Evolutionary conservation across 164 flowering plant species (phyloP).

Genomic region (Euptelea pleiosperma): DNA sequence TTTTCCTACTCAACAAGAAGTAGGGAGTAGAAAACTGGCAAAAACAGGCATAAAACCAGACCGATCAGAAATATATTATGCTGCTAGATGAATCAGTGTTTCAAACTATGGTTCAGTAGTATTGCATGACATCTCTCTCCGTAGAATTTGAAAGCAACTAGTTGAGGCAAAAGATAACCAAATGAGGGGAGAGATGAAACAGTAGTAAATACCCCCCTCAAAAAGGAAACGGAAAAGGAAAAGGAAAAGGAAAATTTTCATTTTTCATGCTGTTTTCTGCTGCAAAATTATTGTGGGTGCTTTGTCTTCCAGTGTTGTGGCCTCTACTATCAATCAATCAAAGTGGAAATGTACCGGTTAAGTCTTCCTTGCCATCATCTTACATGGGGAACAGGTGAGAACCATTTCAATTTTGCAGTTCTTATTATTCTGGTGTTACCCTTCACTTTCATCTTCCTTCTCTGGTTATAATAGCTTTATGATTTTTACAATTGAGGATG

Average conservation of each 20-base stretch:
- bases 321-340: conserved; percentile 48
- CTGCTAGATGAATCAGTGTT: too few species aligned
- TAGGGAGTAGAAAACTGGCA: too few species aligned
- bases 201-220: neutral
- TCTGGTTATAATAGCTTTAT: neutral
- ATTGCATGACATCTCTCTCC: too few species aligned
- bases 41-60: too few species aligned
- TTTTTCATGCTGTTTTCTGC: neutral
- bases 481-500: too few species aligned
- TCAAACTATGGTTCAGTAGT: too few species aligned
- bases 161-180: too few species aligned
- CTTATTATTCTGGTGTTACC: neutral
- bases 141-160: too few species aligned
- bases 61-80: too few species aligned
- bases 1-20: neutral
- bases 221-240: neutral
- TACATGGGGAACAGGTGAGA: conserved; percentile 45
- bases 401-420: neutral
- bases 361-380: conserved; percentile 53
- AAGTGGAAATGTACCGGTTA: conserved; percentile 38
- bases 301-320: conserved; percentile 55
- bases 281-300: neutral
- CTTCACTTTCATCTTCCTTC: neutral
- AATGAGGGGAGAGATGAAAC: too few species aligned
- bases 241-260: neutral